Evolutionary conservation across 2,329 filamentous ascomycete species (phyloP).

Genomic region (Coniochaeta pulveracea): DNA sequence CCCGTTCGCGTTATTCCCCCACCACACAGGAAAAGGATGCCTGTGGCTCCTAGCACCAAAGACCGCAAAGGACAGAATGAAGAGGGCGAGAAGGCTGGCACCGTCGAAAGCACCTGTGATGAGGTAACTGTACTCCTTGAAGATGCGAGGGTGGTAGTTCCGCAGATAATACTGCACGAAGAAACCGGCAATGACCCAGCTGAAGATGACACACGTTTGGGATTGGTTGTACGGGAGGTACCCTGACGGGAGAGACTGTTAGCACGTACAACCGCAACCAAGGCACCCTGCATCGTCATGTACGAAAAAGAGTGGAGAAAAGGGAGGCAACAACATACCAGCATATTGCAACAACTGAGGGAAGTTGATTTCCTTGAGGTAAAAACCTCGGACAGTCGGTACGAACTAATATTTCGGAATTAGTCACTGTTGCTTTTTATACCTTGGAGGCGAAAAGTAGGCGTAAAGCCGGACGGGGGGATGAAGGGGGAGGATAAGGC

Average conservation of each 20-base stretch:
- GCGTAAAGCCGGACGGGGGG: not conserved
- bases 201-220: slow-evolving; percentile 43
- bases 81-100: slow-evolving; percentile 33
- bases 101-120: slow-evolving; percentile 42
- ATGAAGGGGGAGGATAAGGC: slow-evolving; percentile 6
- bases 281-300: too few relatives aligned
- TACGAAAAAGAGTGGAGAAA: too few relatives aligned
- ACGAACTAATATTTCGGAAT: slow-evolving; percentile 31
- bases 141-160: slow-evolving; percentile 38
- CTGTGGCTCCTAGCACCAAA: slow-evolving; percentile 33
- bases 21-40: slow-evolving; percentile 38
- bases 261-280: too few relatives aligned
- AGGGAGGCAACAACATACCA: not conserved
- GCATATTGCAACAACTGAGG: slow-evolving; percentile 36
- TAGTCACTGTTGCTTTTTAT: too few relatives aligned
- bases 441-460: slow-evolving; percentile 4
- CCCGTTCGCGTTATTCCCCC: slow-evolving; percentile 38
- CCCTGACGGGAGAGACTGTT: too few relatives aligned
- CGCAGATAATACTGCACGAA: slow-evolving; percentile 39
- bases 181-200: slow-evolving; percentile 29
- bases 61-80: slow-evolving; percentile 43
- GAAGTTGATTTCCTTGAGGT: slow-evolving; percentile 33
- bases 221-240: slow-evolving; percentile 42
- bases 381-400: slow-evolving; percentile 31
- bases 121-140: slow-evolving; percentile 42